Percentiles rank a stretch among this genome's conserved stretches.
Evolutionary conservation across 1,139 yeast species (phyloP).

Genomic region (Yarrowia galli): DNA sequence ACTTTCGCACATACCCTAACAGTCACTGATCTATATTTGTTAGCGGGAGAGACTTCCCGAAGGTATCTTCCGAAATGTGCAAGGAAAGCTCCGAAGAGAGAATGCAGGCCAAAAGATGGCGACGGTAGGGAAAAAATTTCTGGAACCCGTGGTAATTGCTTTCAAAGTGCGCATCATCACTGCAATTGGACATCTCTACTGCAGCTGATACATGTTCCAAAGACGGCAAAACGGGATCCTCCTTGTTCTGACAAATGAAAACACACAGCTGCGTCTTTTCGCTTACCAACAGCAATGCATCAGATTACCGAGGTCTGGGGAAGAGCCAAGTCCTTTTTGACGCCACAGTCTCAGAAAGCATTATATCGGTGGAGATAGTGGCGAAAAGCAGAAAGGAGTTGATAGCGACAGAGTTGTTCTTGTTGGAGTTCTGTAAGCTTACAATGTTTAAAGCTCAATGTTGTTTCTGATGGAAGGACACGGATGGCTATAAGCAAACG

Average conservation of each 20-base stretch:
- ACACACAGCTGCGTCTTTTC: slow-evolving; percentile 2
- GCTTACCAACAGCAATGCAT: background rate
- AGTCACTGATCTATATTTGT: background rate
- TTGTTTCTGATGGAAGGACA: background rate
- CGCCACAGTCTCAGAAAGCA: background rate
- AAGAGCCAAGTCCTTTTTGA: too few relatives aligned
- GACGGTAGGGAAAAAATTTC: background rate
- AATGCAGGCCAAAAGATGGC: background rate
- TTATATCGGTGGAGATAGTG: background rate
- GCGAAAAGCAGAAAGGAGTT: background rate
- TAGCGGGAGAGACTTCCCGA: background rate
- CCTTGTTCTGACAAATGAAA: background rate
- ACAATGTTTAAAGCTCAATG: background rate
- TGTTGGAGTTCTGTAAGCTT: background rate
- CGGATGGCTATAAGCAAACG: too few relatives aligned
- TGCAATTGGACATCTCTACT: slow-evolving; percentile 7
- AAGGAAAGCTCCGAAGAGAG: background rate
- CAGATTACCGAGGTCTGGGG: slow-evolving; percentile 9
- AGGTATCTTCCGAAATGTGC: background rate
- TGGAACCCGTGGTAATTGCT: background rate
- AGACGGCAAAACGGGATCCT: background rate
- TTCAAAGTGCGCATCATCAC: background rate
- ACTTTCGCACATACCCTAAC: background rate
- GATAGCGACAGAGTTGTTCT: background rate
- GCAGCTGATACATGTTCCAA: background rate